Base-by-base conservation (phyloP, 305 asterid species). In the Solanum hybrid region DNA sequence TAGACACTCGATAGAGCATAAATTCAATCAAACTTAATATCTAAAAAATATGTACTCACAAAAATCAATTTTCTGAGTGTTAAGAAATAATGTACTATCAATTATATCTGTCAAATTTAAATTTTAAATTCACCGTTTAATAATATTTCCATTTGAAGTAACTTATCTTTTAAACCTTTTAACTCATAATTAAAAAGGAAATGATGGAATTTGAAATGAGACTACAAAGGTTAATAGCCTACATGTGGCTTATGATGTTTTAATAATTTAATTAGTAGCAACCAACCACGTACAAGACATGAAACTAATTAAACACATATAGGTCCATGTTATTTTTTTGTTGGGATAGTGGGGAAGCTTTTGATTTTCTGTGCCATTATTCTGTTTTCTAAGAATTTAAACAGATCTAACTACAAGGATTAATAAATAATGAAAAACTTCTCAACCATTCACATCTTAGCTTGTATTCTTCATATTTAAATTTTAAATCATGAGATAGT, bases 221-320 rank as follows among this genome's bases (percentile, higher is more conserved):
- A 11, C 45, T 7, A 51, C 61, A 24, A 24, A 31, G 22, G 11
- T n/a, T 27, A 27, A 88, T 88, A 4, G 10, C 45, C 29, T 29
- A 22, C 70, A 31, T 15, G 87, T 82, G 34, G 34, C 86, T 80
- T 24, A 82, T 82, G 87, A 41, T 41, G 1, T 39, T 39, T 41
- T 82, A 82, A 41, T 39, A 27, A 26, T 82, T 24, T 82, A 15
- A 51, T 51, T 51, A 14, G 70, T 6, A 29, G 36, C 70, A 38
- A 81, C 87, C 70, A 81, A 81, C 87, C 87, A 81, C 70, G 70
- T 81, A 38, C 68, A 38, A 81, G 36, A 81, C 87, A 81, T 13
- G 36, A 32, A 39, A 13, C 24, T 26, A 80, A n/a, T 38, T 37
- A 81, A 24, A 2, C 12, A 38, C 26, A 38, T 37, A 22, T 37